Percentiles rank a stretch among this genome's conserved stretches.
These are phyloP conservation scores for Ramaria sp. DNA, from an alignment of 768 basidiomycete genomes.

Conservation along the genomic window DNA sequence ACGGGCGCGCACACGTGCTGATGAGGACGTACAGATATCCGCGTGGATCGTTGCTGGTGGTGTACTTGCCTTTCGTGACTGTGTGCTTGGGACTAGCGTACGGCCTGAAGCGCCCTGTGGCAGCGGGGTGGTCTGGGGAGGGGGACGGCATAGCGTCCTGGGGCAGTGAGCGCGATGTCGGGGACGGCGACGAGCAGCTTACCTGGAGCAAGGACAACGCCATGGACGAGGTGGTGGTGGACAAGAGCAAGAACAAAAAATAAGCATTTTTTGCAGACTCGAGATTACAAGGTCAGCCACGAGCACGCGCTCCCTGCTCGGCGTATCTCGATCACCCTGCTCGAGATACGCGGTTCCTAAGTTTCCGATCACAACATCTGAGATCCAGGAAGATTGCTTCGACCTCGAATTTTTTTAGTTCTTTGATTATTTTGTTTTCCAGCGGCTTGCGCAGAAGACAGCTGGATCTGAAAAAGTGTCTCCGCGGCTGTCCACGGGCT, in stretches of 20 bases:
- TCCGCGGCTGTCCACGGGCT: no score
- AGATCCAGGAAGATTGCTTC: no score
- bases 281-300: no score
- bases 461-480: no score
- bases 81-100: slow-evolving; percentile 70
- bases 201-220: slow-evolving; percentile 19
- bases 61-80: slow-evolving; percentile 79
- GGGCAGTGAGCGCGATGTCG: not conserved
- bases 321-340: no score
- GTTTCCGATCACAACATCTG: no score
- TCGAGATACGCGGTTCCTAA: no score
- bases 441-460: no score
- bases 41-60: slow-evolving; percentile 80
- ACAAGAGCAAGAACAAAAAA: not conserved
- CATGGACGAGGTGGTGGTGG: not conserved
- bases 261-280: not conserved
- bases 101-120: slow-evolving; percentile 36
- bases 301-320: no score
- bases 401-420: no score
- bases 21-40: slow-evolving; percentile 85
- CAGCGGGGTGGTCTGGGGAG: not conserved
- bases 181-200: not conserved
- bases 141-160: not conserved
- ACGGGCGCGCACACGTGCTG: slow-evolving; percentile 5
- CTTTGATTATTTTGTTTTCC: no score